These are phyloP conservation scores for Sarocladium kiliense DNA, from an alignment of 2,329 filamentous ascomycete genomes.

Conservation along the genomic window DNA sequence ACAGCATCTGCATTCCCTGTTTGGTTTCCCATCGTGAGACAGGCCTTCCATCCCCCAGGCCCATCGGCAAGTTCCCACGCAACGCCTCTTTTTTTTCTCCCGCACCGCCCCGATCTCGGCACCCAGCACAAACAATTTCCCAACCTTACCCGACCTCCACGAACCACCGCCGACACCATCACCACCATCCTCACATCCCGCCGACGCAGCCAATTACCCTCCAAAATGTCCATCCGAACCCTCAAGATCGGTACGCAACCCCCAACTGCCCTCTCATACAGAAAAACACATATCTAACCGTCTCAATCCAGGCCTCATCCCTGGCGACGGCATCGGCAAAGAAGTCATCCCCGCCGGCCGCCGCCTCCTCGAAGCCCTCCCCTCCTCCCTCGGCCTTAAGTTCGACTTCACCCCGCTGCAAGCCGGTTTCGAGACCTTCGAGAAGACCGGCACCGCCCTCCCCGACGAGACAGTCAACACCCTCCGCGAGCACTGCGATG, in stretches of 20 bases:
- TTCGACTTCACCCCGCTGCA: conserved; percentile 93
- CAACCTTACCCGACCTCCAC: not conserved
- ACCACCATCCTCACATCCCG: not conserved
- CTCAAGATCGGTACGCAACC: conserved; percentile 32
- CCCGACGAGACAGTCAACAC: conserved; percentile 86
- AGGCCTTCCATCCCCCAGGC: too few relatives aligned
- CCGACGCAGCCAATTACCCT: not conserved
- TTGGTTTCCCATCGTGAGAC: too few relatives aligned
- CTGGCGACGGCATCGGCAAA: conserved; percentile 95
- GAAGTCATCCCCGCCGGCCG: conserved; percentile 96
- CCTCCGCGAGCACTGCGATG: conserved; percentile 89
- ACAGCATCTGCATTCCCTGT: too few relatives aligned
- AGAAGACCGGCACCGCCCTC: conserved; percentile 80
- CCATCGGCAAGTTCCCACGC: not conserved
- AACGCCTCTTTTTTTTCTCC: not conserved
- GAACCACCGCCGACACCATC: not conserved
- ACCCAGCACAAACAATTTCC: not conserved
- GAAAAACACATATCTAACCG: not conserved
- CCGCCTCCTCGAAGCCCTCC: conserved; percentile 86
- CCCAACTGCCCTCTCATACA: not conserved
- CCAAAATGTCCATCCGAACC: conserved; percentile 35
- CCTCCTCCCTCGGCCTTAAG: conserved; percentile 81
- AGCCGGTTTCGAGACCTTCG: conserved; percentile 90
- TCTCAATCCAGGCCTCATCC: conserved; percentile 73
- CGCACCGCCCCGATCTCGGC: conserved; percentile 9